Conservation (phyloP, 179 eudicot genomes). For the Silene vulgaris region DNA sequence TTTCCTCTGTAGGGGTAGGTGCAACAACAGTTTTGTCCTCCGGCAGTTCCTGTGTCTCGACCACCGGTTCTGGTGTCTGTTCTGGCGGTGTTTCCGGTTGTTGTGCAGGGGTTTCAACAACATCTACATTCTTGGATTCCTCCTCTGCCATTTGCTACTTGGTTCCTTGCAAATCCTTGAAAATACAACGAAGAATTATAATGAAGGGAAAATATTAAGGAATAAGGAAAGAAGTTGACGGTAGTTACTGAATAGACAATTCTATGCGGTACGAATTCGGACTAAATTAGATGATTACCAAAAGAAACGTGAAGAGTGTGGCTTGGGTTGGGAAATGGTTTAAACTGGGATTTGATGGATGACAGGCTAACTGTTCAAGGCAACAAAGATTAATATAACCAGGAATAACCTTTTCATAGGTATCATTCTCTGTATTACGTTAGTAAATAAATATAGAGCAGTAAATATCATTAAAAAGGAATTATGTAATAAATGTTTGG, state of each 20-base stretch:
- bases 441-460: not conserved
- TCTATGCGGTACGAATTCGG: no score
- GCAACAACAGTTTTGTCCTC: slow-evolving; percentile 19
- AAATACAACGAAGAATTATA: not conserved
- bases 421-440: slow-evolving; percentile 11
- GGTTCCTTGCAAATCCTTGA: not conserved
- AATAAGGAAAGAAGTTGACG: not conserved
- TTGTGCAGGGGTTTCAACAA: slow-evolving; percentile 22
- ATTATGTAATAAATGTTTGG: not conserved
- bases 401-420: slow-evolving; percentile 12
- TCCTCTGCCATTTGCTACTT: slow-evolving; percentile 23
- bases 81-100: slow-evolving; percentile 23
- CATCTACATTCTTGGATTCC: slow-evolving; percentile 23
- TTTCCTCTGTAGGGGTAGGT: slow-evolving; percentile 10
- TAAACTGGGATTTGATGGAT: slow-evolving; percentile 13
- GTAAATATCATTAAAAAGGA: not conserved
- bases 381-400: not conserved
- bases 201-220: not conserved
- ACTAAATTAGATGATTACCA: not conserved
- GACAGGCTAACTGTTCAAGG: slow-evolving; percentile 8
- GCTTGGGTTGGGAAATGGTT: slow-evolving; percentile 8
- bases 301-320: not conserved
- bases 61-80: slow-evolving; percentile 27
- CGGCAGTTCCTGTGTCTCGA: slow-evolving; percentile 14
- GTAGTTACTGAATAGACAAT: not conserved